A percentile compares a stretch with the other conserved stretches of the same genome.
phyloP scores from a whole-genome alignment of 1,284 basidiomycete species.

The Wolfiporia cocos region DNA sequence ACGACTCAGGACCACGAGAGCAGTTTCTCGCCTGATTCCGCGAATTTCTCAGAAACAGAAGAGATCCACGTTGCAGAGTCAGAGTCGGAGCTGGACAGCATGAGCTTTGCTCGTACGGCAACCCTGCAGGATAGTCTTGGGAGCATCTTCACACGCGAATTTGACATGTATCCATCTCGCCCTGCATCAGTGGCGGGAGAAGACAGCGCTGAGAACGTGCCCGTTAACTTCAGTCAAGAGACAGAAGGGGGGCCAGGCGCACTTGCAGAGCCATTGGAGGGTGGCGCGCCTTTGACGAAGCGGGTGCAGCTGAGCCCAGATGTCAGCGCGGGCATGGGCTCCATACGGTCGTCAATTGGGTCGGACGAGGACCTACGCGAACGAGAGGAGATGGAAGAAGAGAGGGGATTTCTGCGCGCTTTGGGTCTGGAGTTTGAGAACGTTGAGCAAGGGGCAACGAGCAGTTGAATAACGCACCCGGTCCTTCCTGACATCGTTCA shows the following conservation, averaged over 20 bases:
- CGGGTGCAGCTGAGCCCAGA: slow-evolving; percentile 14
- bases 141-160: not conserved
- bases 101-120: slow-evolving; percentile 23
- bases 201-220: not conserved
- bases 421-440: slow-evolving; percentile 24
- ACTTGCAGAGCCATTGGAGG: not conserved
- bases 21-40: not conserved
- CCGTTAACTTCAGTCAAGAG: not conserved
- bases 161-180: slow-evolving; percentile 1
- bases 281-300: slow-evolving; percentile 11
- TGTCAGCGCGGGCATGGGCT: slow-evolving; percentile 10
- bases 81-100: slow-evolving; percentile 23
- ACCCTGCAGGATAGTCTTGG: slow-evolving; percentile 1
- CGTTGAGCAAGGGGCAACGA: slow-evolving; percentile 12
- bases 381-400: slow-evolving; percentile 16
- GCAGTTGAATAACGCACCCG: slow-evolving; percentile 2
- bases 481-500: not conserved
- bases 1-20: slow-evolving; percentile 4
- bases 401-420: slow-evolving; percentile 22
- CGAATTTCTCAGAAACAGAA: slow-evolving; percentile 9
- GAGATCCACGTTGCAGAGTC: slow-evolving; percentile 9
- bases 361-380: slow-evolving; percentile 11
- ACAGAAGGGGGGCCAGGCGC: not conserved
- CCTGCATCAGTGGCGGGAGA: not conserved
- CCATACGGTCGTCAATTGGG: slow-evolving; percentile 10